These are phyloP conservation scores for Glomus cerebriforme DNA, from an alignment of 192 early-diverging fungal species.

Conservation along the genomic window DNA sequence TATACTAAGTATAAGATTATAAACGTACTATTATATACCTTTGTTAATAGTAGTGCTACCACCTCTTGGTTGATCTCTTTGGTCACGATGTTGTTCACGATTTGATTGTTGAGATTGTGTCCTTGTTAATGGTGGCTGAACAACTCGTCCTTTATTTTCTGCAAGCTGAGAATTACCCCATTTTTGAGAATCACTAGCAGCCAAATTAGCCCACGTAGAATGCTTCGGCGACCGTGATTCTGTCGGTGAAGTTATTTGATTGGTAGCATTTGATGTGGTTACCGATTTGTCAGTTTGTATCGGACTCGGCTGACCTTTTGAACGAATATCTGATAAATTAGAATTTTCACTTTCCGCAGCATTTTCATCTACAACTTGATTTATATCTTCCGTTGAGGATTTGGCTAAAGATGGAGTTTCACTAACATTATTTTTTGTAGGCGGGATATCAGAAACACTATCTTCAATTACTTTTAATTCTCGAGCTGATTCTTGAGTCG, in stretches of 20 bases:
- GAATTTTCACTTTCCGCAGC: slow-evolving; percentile 2
- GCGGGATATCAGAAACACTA: slow-evolving; percentile 30
- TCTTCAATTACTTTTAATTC: slow-evolving; percentile 22
- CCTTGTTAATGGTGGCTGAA: not conserved
- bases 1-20: not conserved
- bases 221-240: slow-evolving; percentile 61
- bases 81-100: slow-evolving; percentile 36
- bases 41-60: too few relatives aligned
- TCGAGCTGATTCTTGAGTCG: slow-evolving; percentile 5
- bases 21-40: not conserved
- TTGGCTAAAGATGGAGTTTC: slow-evolving; percentile 23
- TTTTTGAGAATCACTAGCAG: slow-evolving; percentile 55
- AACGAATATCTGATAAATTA: slow-evolving; percentile 31
- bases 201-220: slow-evolving; percentile 79
- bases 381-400: slow-evolving; percentile 20
- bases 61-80: not conserved
- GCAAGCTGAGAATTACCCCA: slow-evolving; percentile 52
- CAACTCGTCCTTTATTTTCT: slow-evolving; percentile 26
- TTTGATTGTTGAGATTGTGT: slow-evolving; percentile 27
- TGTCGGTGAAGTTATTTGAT: slow-evolving; percentile 30
- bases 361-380: slow-evolving; percentile 17
- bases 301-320: slow-evolving; percentile 35
- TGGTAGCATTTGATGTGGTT: slow-evolving; percentile 23
- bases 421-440: slow-evolving; percentile 27
- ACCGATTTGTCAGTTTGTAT: slow-evolving; percentile 28